Evolutionary conservation across 148 eudicot species (phyloP).

Genomic region (Rheum nobile): DNA sequence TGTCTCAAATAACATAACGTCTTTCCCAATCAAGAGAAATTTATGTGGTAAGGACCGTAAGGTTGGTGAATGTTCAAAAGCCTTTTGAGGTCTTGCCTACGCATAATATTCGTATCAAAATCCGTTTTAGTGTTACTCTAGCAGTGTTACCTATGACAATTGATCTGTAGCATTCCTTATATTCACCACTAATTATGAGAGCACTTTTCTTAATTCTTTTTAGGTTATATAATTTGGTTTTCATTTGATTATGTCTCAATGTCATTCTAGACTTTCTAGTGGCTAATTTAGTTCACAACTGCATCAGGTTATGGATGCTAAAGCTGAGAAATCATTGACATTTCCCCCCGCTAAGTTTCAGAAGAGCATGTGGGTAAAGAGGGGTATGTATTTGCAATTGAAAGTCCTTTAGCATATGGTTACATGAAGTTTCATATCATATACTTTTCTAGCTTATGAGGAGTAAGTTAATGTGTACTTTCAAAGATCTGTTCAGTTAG

Average conservation of each 20-base stretch:
- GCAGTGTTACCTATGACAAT: background rate
- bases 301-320: too few species aligned
- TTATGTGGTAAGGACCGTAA: background rate
- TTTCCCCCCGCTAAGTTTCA: constrained; percentile 85
- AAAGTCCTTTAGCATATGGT: too few species aligned
- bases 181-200: background rate
- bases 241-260: background rate
- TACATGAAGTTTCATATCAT: too few species aligned
- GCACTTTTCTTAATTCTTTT: background rate
- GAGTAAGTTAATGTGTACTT: background rate
- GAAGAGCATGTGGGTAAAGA: constrained; percentile 95
- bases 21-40: background rate
- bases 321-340: constrained; percentile 57
- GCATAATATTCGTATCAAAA: too few species aligned
- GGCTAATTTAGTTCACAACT: background rate
- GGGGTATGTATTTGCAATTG: constrained; percentile 28
- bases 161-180: background rate
- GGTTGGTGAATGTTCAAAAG: background rate
- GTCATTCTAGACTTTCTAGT: background rate
- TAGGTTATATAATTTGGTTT: background rate
- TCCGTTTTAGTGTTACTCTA: background rate
- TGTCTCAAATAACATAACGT: background rate
- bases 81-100: too few species aligned
- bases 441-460: background rate
- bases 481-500: background rate